Percentiles rank a stretch among this genome's conserved stretches.
These are phyloP conservation scores for Penicillium parvum DNA, from an alignment of 495 filamentous ascomycete genomes.

Conservation along the genomic window DNA sequence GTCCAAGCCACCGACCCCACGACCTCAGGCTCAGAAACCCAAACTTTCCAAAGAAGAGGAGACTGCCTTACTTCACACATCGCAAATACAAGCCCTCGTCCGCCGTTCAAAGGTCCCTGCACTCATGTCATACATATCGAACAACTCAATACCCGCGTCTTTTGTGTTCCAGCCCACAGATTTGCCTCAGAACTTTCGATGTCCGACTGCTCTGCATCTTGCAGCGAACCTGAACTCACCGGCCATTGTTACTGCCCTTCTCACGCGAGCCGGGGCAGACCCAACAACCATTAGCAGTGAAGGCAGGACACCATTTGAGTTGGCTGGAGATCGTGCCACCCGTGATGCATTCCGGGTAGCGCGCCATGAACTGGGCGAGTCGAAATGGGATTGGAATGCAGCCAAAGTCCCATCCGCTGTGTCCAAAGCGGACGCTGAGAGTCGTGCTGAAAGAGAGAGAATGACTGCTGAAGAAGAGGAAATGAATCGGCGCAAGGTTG, in stretches of 20 bases:
- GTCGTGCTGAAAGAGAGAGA: slow-evolving; percentile 59
- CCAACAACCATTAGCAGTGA: slow-evolving; percentile 62
- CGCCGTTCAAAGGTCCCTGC: slow-evolving; percentile 86
- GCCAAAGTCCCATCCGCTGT: slow-evolving; percentile 68
- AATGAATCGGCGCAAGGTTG: slow-evolving; percentile 54
- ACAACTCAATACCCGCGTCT: slow-evolving; percentile 60
- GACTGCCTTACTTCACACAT: slow-evolving; percentile 70
- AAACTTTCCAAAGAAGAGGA: slow-evolving; percentile 76
- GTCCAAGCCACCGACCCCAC: slow-evolving; percentile 34
- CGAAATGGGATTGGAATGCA: slow-evolving; percentile 71
- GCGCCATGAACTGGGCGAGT: slow-evolving; percentile 73
- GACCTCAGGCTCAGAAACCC: slow-evolving; percentile 50
- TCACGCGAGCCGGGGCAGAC: slow-evolving; percentile 70
- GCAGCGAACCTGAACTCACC: slow-evolving; percentile 73
- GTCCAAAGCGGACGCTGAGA: slow-evolving; percentile 62
- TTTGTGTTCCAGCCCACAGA: slow-evolving; percentile 72
- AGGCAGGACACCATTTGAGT: slow-evolving; percentile 76
- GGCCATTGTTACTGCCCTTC: slow-evolving; percentile 67
- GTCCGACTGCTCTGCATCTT: slow-evolving; percentile 81
- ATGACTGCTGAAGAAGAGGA: slow-evolving; percentile 51
- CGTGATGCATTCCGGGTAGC: slow-evolving; percentile 91
- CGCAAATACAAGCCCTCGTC: slow-evolving; percentile 81
- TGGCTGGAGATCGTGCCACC: slow-evolving; percentile 80
- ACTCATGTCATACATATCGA: slow-evolving; percentile 75
- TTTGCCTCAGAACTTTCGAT: slow-evolving; percentile 68